Conservation (phyloP, 306 rosid species). For the Ammopiptanthus mongolicus region DNA sequence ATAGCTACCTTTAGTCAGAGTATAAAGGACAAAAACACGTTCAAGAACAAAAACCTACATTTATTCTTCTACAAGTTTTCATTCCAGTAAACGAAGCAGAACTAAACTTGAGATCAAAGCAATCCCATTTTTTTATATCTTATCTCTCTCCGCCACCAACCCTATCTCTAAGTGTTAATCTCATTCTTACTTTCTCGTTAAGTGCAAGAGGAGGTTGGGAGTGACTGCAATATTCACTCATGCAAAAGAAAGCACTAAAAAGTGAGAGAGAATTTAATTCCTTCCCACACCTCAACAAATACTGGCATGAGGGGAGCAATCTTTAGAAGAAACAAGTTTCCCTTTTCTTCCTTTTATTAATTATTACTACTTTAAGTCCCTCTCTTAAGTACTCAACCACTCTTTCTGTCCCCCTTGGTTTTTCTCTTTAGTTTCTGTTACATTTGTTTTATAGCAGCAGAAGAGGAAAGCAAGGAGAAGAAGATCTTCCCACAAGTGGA, state of each 20-base stretch:
- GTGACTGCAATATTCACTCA: constrained; percentile 25
- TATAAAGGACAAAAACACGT: constrained; percentile 28
- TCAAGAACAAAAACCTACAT: constrained; percentile 30
- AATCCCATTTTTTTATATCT: constrained; percentile 12
- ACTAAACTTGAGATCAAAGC: constrained; percentile 70
- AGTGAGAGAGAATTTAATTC: constrained; percentile 47
- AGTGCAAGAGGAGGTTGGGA: constrained; percentile 9
- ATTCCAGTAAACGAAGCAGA: constrained; percentile 23
- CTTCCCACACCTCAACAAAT: constrained; percentile 35
- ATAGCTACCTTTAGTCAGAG: constrained; percentile 34
- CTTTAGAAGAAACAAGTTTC: constrained; percentile 49
- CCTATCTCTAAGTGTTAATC: constrained; percentile 20
- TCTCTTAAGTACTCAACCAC: constrained; percentile 14
- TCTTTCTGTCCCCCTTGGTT: background rate
- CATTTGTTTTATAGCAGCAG: constrained; percentile 10
- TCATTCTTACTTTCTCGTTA: constrained; percentile 16
- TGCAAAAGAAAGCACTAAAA: constrained; percentile 28
- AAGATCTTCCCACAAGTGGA: constrained; percentile 26
- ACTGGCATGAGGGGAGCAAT: constrained; percentile 42
- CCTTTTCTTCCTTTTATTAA: constrained; percentile 33
- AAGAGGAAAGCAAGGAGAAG: constrained; percentile 27
- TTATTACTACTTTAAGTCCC: constrained; percentile 17
- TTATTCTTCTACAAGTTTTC: constrained; percentile 51
- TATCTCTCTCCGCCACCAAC: background rate
- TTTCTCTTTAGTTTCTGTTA: constrained; percentile 1